Conservation (phyloP, 176 grass and related monocot genomes). For the Rhynchospora tenuis region DNA sequence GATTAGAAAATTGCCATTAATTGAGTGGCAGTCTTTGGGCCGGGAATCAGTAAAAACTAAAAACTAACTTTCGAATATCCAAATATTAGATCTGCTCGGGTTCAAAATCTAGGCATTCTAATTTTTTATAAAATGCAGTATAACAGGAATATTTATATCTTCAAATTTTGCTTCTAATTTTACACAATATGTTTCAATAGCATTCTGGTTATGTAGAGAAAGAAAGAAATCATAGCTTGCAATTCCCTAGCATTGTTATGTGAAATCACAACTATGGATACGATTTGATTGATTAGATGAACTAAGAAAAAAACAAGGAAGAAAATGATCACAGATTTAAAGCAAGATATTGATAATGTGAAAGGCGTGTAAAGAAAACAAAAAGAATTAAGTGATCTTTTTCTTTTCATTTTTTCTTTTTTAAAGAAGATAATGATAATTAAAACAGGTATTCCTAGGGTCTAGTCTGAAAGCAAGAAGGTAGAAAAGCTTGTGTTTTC, state of each 20-base stretch:
- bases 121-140: not conserved
- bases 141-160: not conserved
- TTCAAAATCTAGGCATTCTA: not conserved
- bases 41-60: not conserved
- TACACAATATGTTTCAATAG: not conserved
- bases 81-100: not conserved
- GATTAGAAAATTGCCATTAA: not conserved
- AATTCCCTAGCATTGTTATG: not conserved
- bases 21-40: too few relatives aligned
- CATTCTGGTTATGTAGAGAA: not conserved
- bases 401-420: conserved; percentile 31
- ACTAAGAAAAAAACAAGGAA: not conserved
- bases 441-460: conserved; percentile 25
- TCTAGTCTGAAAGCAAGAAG: conserved; percentile 41
- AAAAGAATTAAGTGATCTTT: conserved; percentile 27
- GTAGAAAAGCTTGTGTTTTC: conserved; percentile 70
- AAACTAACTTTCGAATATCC: not conserved
- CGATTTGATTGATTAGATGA: not conserved
- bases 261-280: not conserved
- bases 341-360: conserved; percentile 11
- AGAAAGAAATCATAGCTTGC: not conserved
- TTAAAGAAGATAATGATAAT: conserved; percentile 35
- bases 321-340: conserved; percentile 7
- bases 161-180: not conserved
- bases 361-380: conserved; percentile 25